Evolutionary conservation across 352 stramenopile genomes (phyloP).

Genomic region (Detonula confervacea): DNA sequence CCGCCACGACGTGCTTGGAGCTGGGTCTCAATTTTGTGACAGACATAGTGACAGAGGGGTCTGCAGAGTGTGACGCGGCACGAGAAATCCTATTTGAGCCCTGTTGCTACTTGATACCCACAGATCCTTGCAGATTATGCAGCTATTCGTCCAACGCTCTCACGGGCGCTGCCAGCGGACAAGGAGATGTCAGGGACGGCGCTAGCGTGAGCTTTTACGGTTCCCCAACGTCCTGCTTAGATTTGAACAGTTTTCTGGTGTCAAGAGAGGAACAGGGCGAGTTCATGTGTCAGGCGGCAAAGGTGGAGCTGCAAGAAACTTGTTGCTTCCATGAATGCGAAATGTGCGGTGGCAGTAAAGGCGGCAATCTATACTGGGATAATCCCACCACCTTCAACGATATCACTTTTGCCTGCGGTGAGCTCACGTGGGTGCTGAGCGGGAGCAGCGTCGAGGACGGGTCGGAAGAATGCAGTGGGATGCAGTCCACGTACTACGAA

Average conservation of each 20-base stretch:
- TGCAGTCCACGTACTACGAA: slow-evolving; percentile 55
- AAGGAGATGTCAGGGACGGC: slow-evolving; percentile 54
- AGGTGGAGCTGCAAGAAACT: slow-evolving; percentile 40
- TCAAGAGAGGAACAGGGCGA: slow-evolving; percentile 47
- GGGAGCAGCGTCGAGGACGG: slow-evolving; percentile 53
- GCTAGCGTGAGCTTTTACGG: slow-evolving; percentile 60
- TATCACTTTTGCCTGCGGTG: slow-evolving; percentile 62
- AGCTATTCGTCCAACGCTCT: slow-evolving; percentile 14
- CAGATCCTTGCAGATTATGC: slow-evolving; percentile 59
- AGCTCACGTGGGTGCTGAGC: slow-evolving; percentile 58
- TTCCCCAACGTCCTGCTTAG: slow-evolving; percentile 58
- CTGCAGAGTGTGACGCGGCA: slow-evolving; percentile 51
- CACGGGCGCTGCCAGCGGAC: no score
- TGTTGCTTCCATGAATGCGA: slow-evolving; percentile 58
- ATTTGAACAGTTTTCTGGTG: slow-evolving; percentile 68
- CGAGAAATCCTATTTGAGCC: slow-evolving; percentile 49
- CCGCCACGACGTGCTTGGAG: slow-evolving; percentile 53
- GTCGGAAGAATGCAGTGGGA: slow-evolving; percentile 53
- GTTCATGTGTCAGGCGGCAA: slow-evolving; percentile 66
- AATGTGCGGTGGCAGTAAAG: slow-evolving; percentile 55
- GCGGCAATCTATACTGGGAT: slow-evolving; percentile 61
- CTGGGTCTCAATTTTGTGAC: slow-evolving; percentile 50
- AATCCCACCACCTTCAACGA: slow-evolving; percentile 60
- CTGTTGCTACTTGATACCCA: slow-evolving; percentile 55
- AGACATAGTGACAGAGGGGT: slow-evolving; percentile 55